These are phyloP conservation scores for Dothistroma pini DNA, from an alignment of 2,329 filamentous ascomycete species.

Conservation along the genomic window DNA sequence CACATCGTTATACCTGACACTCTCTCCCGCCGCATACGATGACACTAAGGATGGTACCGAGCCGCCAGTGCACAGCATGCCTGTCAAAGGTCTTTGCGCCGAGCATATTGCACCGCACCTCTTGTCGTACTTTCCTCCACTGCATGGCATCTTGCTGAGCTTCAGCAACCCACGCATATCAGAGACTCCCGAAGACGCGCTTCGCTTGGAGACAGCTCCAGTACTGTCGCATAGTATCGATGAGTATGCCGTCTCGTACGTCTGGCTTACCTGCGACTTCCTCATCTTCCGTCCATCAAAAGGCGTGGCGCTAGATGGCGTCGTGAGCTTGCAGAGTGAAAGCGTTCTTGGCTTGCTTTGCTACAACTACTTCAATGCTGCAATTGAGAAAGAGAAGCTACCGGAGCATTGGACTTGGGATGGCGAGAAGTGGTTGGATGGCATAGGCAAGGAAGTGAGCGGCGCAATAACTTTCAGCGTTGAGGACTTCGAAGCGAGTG, in stretches of 20 bases:
- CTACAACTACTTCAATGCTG: conserved; percentile 88
- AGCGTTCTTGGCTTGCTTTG: conserved; percentile 86
- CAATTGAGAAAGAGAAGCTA: conserved; percentile 71
- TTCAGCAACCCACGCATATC: conserved; percentile 68
- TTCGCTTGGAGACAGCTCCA: conserved; percentile 5
- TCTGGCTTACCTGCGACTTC: conserved; percentile 34
- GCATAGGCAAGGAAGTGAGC: conserved; percentile 63
- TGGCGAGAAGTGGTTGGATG: conserved; percentile 70
- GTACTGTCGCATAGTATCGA: conserved; percentile 54
- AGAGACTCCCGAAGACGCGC: conserved; percentile 36
- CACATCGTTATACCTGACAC: conserved; percentile 73
- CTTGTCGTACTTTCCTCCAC: conserved; percentile 69
- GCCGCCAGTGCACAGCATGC: conserved; percentile 45
- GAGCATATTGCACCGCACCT: conserved; percentile 73
- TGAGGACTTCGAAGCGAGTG: conserved; percentile 73
- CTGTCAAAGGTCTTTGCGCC: conserved; percentile 66
- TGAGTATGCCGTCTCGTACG: conserved; percentile 82
- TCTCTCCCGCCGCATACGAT: conserved; percentile 65
- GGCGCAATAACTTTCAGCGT: conserved; percentile 74
- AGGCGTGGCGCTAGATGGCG: conserved; percentile 73
- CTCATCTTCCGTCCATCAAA: conserved; percentile 52
- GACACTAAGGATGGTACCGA: background rate
- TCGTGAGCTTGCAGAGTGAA: conserved; percentile 80
- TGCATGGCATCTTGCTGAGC: conserved; percentile 70
- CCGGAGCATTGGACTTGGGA: conserved; percentile 73